Conservation (phyloP, 2,329 filamentous ascomycete genomes). For the Colletotrichum sp. region DNA sequence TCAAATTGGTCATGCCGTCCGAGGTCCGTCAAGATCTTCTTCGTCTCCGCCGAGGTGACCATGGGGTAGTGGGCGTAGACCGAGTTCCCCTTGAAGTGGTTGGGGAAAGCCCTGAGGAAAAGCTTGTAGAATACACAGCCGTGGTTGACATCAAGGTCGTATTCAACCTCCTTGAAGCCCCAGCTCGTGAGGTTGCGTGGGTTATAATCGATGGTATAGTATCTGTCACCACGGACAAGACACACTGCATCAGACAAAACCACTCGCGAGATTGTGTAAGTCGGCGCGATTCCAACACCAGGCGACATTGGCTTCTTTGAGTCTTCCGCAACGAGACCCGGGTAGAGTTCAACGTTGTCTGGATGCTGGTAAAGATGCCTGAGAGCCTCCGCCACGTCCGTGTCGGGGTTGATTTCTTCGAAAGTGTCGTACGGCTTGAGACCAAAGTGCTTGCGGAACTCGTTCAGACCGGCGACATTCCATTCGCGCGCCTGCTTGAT, state of each 20-base stretch:
- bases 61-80: constrained; percentile 84
- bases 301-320: constrained; percentile 76
- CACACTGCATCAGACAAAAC: constrained; percentile 80
- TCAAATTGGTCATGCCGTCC: constrained; percentile 72
- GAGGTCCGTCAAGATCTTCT: constrained; percentile 71
- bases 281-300: constrained; percentile 76
- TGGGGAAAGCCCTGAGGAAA: constrained; percentile 78
- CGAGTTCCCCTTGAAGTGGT: constrained; percentile 78
- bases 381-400: constrained; percentile 69
- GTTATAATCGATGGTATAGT: constrained; percentile 81
- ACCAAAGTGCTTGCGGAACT: constrained; percentile 84
- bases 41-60: constrained; percentile 73
- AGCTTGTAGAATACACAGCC: constrained; percentile 88
- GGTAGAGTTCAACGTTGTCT: constrained; percentile 81
- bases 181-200: constrained; percentile 80
- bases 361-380: constrained; percentile 77
- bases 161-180: constrained; percentile 79
- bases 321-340: constrained; percentile 78
- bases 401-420: constrained; percentile 83
- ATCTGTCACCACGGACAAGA: constrained; percentile 78
- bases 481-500: constrained; percentile 79
- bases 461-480: constrained; percentile 81
- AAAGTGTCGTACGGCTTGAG: constrained; percentile 79
- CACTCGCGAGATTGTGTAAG: constrained; percentile 78
- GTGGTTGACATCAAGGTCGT: constrained; percentile 76